Evolutionary conservation across 257 asterid species (phyloP), one percentile per base, ranked within the genome.

Genomic region (Nicotiana obtusifolia): DNA sequence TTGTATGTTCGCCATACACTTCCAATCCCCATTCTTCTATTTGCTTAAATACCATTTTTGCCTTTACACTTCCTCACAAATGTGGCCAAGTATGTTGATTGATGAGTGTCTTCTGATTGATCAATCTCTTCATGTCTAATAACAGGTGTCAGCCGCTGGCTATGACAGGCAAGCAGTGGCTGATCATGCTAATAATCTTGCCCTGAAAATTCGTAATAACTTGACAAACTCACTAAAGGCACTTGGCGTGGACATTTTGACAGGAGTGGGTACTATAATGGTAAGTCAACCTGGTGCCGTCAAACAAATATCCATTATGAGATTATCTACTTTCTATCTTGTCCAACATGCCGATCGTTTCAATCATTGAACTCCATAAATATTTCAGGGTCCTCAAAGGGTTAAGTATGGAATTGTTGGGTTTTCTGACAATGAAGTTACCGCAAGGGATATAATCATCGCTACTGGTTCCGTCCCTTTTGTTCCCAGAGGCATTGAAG

Each of bases 401-500:
- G 88, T 96, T 88, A 92, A 93, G 85, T 88, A 90, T 52, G 91
- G 85, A 17, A 49, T 49, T 49, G 80, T 14, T 75, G 80, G 80
- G 2, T 49, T 49, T 49, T 49, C 80, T 24, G 97, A 87, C 88
- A 89, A 89, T 82, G 81, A 83, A 83, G 88, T 94, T 81, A 93
- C 97, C 20, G 95, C 99, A 71, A 94, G 89, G 87, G 92, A 94
- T 86, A 93, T 96, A 75, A 94, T 96, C 71, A 92, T 94, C 83
- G 98, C 98, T 78, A 94, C 97, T 30, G 98, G 98, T 77, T 94
- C 98, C 77, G 87, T 92, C 82, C 98, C 98, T 67, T 83, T 93
- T 83, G 98, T 94, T 76, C 98, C 98, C 85, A 93, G 90, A 90
- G 98, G 98, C 81, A 93, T 94, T 85, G 97, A 93, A 91, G 96